Evolutionary conservation across 352 stramenopile species (phyloP).

Genomic region (Phytopythium vexans): DNA sequence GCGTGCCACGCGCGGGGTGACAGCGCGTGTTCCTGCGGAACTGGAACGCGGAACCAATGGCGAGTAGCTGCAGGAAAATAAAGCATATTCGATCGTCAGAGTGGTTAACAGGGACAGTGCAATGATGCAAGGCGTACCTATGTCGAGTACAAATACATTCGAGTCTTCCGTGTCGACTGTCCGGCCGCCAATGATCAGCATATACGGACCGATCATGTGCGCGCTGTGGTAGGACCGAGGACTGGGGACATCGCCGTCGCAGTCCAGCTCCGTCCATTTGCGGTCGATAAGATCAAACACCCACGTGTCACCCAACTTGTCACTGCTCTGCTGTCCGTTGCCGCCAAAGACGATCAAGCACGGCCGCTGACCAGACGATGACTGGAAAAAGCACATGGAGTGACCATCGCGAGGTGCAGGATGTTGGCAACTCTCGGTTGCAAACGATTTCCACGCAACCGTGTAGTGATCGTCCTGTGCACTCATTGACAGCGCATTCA

Average conservation of each 20-base stretch:
- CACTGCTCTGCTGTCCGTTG: conserved; percentile 63
- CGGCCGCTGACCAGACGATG: neutral
- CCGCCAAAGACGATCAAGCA: conserved; percentile 60
- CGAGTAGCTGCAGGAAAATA: conserved; percentile 7
- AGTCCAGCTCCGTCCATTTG: conserved; percentile 38
- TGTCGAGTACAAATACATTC: conserved; percentile 55
- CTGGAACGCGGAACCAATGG: conserved; percentile 44
- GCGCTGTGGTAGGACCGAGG: conserved; percentile 70
- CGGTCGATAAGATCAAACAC: conserved; percentile 33
- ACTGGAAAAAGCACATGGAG: conserved; percentile 37
- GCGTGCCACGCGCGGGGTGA: conserved; percentile 63
- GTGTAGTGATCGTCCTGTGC: neutral
- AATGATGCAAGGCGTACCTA: conserved; percentile 8
- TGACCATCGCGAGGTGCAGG: conserved; percentile 59
- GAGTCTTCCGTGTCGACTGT: conserved; percentile 39
- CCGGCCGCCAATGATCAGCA: conserved; percentile 66
- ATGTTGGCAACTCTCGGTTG: conserved; percentile 3
- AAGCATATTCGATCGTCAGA: neutral
- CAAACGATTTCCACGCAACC: conserved; percentile 28
- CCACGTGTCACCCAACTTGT: conserved; percentile 75
- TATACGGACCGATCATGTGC: conserved; percentile 37
- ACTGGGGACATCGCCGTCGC: conserved; percentile 33
- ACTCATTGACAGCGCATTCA: conserved; percentile 25
- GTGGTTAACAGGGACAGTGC: neutral
- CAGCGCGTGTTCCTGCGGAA: conserved; percentile 24